Evolutionary conservation across 75 land plant species (phyloP).

Genomic region (Pseudotsuga menziesii): DNA sequence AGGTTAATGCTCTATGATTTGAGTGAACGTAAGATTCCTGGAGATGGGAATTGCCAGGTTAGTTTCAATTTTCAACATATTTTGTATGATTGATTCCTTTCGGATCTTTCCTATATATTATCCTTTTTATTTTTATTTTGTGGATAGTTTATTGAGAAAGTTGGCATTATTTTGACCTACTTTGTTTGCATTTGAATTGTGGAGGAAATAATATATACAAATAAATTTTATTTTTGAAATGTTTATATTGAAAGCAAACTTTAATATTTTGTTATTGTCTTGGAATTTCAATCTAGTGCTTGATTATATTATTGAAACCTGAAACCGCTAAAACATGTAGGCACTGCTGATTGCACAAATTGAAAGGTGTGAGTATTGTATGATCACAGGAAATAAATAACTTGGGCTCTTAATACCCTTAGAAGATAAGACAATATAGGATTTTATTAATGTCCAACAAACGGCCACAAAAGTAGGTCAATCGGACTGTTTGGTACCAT

Average conservation of each 20-base stretch:
- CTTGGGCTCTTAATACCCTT: too few relatives aligned
- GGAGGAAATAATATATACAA: background rate
- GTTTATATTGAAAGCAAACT: background rate
- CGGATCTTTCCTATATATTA: background rate
- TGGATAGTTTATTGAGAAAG: background rate
- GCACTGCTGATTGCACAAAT: background rate
- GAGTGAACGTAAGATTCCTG: slow-evolving; percentile 73
- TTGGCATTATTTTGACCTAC: background rate
- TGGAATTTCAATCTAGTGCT: background rate
- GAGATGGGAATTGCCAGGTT: slow-evolving; percentile 97
- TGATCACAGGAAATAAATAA: too few relatives aligned
- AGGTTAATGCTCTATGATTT: slow-evolving; percentile 64
- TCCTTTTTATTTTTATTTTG: background rate
- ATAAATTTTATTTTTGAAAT: background rate
- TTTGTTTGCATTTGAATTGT: background rate
- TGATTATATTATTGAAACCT: background rate
- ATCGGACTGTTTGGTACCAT: too few relatives aligned
- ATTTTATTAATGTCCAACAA: too few relatives aligned
- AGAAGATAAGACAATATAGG: too few relatives aligned
- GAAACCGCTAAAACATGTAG: background rate
- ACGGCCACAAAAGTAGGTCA: too few relatives aligned
- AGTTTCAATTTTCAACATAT: slow-evolving; percentile 10
- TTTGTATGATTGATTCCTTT: background rate
- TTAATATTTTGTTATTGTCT: background rate
- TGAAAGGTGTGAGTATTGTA: background rate